Evolutionary conservation across 306 rosid genomes (phyloP), one percentile per base, ranked within the genome.

Genomic region (Vigna nakashimae): DNA sequence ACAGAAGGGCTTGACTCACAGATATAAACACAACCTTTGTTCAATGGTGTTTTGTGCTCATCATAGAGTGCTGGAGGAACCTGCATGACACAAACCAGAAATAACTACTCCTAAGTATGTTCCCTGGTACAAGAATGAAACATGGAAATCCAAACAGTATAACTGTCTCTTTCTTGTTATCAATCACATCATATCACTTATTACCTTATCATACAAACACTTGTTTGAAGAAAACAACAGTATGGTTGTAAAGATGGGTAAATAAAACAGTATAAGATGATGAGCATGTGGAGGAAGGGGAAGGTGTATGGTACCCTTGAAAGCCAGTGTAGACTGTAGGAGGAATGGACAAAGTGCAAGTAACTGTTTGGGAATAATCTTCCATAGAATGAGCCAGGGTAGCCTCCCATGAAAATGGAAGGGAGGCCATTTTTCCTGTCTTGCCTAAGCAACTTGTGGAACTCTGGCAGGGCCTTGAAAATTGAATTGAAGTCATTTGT

Each of bases 401-500:
- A 94, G n/a, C 85, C 98, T 16, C 97, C 98, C 20, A 95, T 81
- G 81, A 86, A 90, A 77, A 93, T 84, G 36, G 96, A 82, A 69
- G 94, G 88, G 51, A 50, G 51, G 30, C 79, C 87, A 78, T 76
- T 65, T 10, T 75, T 73, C 32, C 62, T 77, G 65, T 88, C 87
- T 55, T 78, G 84, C 18, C 62, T 76, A 24, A 92, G 84, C 15
- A 85, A 40, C 32, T 60, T 86, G 22, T 89, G 90, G 84, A 95
- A 92, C 20, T 92, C 97, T 2, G 98, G 98, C 69, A 92, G 79
- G 73, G 88, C 82, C 87, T 92, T 87, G 73, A 95, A 92, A 86
- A 95, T 87, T 34, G 98, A 86, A 84, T 95, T 95, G 92, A 95
- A 95, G 88, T 95, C 98, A 76, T 95, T 95, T 24, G 98, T 83